These are phyloP conservation scores for Rhododendron simsii DNA, from an alignment of 148 eudicot genomes.

Conservation along the genomic window DNA sequence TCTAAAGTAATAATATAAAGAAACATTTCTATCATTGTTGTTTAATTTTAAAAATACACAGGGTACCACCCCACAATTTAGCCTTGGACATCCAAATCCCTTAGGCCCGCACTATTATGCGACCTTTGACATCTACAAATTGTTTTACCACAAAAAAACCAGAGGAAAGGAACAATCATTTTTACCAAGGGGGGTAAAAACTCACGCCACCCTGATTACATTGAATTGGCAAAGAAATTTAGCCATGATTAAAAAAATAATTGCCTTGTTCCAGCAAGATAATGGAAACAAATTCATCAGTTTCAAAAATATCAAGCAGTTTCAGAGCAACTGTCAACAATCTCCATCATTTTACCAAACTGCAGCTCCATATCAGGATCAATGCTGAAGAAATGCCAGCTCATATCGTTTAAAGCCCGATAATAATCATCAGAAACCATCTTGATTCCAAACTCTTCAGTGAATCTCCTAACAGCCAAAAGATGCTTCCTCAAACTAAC, in stretches of 20 bases:
- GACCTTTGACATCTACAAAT: not conserved
- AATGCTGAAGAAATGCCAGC: conserved; percentile 76
- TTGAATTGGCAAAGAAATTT: not conserved
- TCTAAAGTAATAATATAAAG: no score
- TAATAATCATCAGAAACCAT: conserved; percentile 49
- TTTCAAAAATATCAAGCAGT: not conserved
- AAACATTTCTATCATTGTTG: no score
- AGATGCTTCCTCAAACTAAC: conserved; percentile 45
- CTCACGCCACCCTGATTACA: not conserved
- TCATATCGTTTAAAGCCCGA: conserved; percentile 59
- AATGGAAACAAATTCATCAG: not conserved
- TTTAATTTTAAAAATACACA: no score
- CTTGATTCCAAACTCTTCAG: conserved; percentile 40
- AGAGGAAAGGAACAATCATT: not conserved
- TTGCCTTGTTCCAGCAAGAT: not conserved
- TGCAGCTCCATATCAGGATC: conserved; percentile 27
- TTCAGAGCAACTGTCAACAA: not conserved
- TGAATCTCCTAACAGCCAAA: conserved; percentile 42
- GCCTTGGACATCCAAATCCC: no score
- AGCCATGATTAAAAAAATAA: not conserved
- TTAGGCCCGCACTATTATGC: not conserved
- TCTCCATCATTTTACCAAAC: not conserved
- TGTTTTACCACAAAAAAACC: not conserved
- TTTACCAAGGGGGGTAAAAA: not conserved
- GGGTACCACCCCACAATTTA: no score